Evolutionary conservation across 148 eudicot genomes (phyloP).

Genomic region (Chenopodium berlandieri): DNA sequence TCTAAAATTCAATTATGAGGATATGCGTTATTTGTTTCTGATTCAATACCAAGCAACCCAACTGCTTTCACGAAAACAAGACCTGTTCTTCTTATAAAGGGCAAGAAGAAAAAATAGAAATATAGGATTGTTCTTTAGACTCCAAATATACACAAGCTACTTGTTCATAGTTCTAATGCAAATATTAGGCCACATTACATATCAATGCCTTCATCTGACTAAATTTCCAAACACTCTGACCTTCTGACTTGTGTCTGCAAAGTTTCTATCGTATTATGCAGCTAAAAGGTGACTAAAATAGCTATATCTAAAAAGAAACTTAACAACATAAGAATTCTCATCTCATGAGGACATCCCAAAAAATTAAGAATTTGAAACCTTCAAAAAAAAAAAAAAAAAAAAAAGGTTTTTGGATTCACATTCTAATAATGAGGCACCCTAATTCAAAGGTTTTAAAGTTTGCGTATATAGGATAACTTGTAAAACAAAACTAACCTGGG

Average conservation of each 20-base stretch:
- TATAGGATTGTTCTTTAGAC: background rate
- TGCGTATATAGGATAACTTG: background rate
- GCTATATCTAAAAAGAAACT: background rate
- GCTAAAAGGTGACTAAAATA: background rate
- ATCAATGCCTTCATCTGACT: too few relatives aligned
- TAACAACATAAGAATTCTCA: background rate
- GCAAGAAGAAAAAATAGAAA: background rate
- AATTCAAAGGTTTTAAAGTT: background rate
- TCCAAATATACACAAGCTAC: too few relatives aligned
- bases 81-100: background rate
- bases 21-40: background rate
- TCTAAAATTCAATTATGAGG: background rate
- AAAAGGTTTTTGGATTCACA: background rate
- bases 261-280: background rate
- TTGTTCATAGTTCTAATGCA: too few relatives aligned
- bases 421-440: background rate
- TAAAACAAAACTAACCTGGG: slow-evolving; percentile 62
- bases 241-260: background rate
- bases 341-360: background rate
- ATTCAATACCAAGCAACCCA: background rate
- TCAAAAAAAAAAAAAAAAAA: background rate
- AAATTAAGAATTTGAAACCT: background rate
- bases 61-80: background rate
- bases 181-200: background rate
- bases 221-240: background rate